Evolutionary conservation across 306 rosid species (phyloP).

Genomic region (Vigna reflexopilosa): DNA sequence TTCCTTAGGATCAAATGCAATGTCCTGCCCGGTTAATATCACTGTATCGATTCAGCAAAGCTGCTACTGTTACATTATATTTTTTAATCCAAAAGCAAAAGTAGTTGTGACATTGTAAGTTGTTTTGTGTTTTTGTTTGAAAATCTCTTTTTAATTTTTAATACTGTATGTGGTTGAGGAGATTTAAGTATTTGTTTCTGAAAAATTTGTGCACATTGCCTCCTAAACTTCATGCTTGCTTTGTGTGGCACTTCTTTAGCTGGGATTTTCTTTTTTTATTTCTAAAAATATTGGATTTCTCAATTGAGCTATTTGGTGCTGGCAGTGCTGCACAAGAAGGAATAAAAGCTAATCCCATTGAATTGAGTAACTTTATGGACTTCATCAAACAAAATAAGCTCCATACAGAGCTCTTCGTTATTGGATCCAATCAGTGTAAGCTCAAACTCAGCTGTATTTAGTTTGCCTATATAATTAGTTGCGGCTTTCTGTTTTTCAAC

Average conservation of each 20-base stretch:
- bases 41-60: conserved; percentile 6
- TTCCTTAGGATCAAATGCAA: conserved; percentile 20
- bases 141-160: not conserved
- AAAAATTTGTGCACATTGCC: not conserved
- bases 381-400: conserved; percentile 68
- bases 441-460: conserved; percentile 25
- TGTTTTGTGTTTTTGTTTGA: conserved; percentile 12
- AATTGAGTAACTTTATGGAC: conserved; percentile 68
- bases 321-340: conserved; percentile 94
- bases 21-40: conserved; percentile 1
- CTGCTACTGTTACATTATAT: not conserved
- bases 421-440: conserved; percentile 85
- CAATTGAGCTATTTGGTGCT: conserved; percentile 43
- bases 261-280: conserved; percentile 14
- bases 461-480: conserved; percentile 22
- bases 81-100: not conserved
- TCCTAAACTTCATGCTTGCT: conserved; percentile 13
- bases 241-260: conserved; percentile 8
- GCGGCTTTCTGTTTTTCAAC: conserved; percentile 7
- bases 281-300: conserved; percentile 40
- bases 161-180: not conserved
- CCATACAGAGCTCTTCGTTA: conserved; percentile 71
- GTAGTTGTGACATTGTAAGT: not conserved
- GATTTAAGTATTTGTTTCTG: conserved; percentile 3
- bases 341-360: conserved; percentile 68